Evolutionary conservation across 2,329 filamentous ascomycete species (phyloP).

Genomic region (Epichloe festucae): DNA sequence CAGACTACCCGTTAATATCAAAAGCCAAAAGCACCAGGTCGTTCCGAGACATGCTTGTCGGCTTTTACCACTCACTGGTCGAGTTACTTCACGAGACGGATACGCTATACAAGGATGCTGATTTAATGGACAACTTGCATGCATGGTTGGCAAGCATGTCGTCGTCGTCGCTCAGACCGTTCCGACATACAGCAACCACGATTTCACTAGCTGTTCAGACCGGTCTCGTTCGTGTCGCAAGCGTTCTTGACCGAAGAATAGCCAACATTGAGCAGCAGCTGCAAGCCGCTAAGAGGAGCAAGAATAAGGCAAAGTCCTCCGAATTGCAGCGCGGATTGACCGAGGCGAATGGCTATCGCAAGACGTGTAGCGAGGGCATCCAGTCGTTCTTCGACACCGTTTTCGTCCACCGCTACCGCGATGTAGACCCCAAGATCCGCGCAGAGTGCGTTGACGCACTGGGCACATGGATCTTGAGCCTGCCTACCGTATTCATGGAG

Average conservation of each 20-base stretch:
- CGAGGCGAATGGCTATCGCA: constrained; percentile 56
- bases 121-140: constrained; percentile 77
- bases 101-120: constrained; percentile 61
- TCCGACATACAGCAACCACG: constrained; percentile 86
- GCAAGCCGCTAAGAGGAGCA: constrained; percentile 57
- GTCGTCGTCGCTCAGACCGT: constrained; percentile 73
- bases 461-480: constrained; percentile 73
- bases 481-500: constrained; percentile 83
- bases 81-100: constrained; percentile 71
- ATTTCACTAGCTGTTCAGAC: constrained; percentile 70
- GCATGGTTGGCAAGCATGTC: constrained; percentile 88
- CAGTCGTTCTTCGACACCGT: constrained; percentile 84
- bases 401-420: constrained; percentile 90
- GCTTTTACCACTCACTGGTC: constrained; percentile 69
- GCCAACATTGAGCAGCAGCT: constrained; percentile 68
- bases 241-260: constrained; percentile 56
- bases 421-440: constrained; percentile 80
- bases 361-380: constrained; percentile 57
- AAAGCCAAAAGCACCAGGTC: constrained; percentile 62
- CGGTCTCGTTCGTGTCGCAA: constrained; percentile 61
- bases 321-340: constrained; percentile 61
- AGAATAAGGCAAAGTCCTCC: constrained; percentile 66
- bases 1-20: constrained; percentile 84
- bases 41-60: constrained; percentile 65
- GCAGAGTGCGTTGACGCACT: constrained; percentile 79